Percentiles rank a stretch among this genome's conserved stretches.
Conservation (phyloP, 164 flowering plant species). For the Dillenia suffruticosa region DNA sequence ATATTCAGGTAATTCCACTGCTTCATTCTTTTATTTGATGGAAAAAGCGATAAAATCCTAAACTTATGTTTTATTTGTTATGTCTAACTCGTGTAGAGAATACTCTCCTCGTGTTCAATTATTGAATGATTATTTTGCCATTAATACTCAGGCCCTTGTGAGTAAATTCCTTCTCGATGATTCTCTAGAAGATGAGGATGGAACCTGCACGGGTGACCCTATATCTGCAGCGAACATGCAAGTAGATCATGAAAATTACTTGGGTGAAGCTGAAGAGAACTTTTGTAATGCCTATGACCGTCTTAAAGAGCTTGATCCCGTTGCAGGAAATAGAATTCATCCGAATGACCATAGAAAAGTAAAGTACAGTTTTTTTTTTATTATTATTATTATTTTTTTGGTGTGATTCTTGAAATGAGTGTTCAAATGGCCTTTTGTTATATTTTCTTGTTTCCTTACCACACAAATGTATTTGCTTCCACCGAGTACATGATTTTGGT, state of each 20-base stretch:
- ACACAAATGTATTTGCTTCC: too few relatives aligned
- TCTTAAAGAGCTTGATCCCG: conserved; percentile 78
- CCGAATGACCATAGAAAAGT: conserved; percentile 92
- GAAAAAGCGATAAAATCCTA: background rate
- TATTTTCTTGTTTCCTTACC: background rate
- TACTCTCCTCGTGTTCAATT: too few relatives aligned
- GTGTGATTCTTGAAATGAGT: background rate
- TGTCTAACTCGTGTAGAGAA: background rate
- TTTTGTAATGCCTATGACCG: conserved; percentile 31
- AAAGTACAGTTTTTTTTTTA: conserved; percentile 6
- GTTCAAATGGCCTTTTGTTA: background rate
- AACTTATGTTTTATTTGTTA: background rate
- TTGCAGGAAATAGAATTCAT: conserved; percentile 85
- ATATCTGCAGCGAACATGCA: conserved; percentile 26
- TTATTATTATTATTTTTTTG: too few relatives aligned
- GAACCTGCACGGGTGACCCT: conserved; percentile 12
- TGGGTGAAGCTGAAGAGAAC: conserved; percentile 10
- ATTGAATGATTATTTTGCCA: too few relatives aligned
- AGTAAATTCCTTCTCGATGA: conserved; percentile 86
- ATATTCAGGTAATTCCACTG: conserved; percentile 66
- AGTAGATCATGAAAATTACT: conserved; percentile 21
- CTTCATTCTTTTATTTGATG: background rate
- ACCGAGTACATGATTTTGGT: too few relatives aligned
- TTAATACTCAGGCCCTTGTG: conserved; percentile 67
- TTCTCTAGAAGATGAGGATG: conserved; percentile 41